A percentile compares a stretch with the other conserved stretches of the same genome.
These are phyloP conservation scores for Aphanomyces astaci DNA, from an alignment of 352 stramenopile genomes.

Conservation along the genomic window DNA sequence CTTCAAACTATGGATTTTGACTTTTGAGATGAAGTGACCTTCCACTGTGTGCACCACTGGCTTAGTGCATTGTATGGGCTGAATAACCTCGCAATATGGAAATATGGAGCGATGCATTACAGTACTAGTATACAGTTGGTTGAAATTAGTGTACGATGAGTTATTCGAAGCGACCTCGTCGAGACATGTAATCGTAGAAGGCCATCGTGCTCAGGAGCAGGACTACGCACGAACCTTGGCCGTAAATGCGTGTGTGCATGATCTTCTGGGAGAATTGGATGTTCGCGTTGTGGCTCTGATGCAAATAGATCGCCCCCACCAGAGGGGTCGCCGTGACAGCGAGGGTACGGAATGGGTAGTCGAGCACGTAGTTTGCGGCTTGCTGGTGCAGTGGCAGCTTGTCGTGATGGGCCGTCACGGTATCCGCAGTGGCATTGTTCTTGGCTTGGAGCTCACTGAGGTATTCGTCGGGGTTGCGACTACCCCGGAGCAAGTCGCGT, in stretches of 20 bases:
- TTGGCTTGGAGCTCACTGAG: constrained; percentile 35
- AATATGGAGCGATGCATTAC: too few relatives aligned
- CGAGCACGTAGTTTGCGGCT: constrained; percentile 67
- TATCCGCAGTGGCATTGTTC: constrained; percentile 21
- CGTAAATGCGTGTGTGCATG: constrained; percentile 83
- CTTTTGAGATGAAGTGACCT: too few relatives aligned
- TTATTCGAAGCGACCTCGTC: constrained; percentile 55
- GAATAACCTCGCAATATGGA: too few relatives aligned
- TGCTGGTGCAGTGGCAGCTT: constrained; percentile 49
- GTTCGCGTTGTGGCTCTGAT: constrained; percentile 58
- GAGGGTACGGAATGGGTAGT: constrained; percentile 68
- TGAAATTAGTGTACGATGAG: too few relatives aligned
- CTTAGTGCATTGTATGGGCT: too few relatives aligned
- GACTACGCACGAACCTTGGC: constrained; percentile 58
- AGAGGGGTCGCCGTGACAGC: constrained; percentile 44
- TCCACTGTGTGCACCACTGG: too few relatives aligned
- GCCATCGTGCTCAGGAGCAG: constrained; percentile 70
- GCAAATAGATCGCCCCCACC: constrained; percentile 62
- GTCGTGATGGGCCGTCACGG: constrained; percentile 26
- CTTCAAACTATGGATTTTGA: too few relatives aligned
- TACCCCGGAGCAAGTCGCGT: constrained; percentile 47
- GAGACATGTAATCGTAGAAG: constrained; percentile 80
- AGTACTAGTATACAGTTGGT: too few relatives aligned
- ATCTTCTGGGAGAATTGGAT: constrained; percentile 74
- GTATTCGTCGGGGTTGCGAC: constrained; percentile 66